Evolutionary conservation across 1,284 basidiomycete genomes (phyloP).

Genomic region (Rhodotorula sp.): DNA sequence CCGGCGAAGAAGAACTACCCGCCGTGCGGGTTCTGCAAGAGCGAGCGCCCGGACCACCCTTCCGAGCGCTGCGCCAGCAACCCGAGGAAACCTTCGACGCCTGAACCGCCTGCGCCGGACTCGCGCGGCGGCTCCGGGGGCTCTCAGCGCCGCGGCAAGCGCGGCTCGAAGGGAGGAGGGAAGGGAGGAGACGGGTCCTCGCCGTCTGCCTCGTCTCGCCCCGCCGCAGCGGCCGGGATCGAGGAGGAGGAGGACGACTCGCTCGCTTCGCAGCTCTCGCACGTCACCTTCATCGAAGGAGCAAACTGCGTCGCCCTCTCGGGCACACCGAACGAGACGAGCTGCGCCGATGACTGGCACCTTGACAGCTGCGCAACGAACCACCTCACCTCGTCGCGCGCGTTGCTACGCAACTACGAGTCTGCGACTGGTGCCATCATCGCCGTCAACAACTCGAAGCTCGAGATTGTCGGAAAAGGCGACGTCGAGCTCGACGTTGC

Average conservation of each 20-base stretch:
- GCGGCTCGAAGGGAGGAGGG: background rate
- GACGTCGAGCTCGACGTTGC: background rate
- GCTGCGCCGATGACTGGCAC: background rate
- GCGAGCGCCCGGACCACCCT: background rate
- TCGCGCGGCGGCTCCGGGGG: too few relatives aligned
- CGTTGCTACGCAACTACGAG: background rate
- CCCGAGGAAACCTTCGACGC: background rate
- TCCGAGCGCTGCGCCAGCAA: background rate
- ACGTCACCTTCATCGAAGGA: too few relatives aligned
- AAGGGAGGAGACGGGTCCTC: background rate
- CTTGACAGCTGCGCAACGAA: slow-evolving; percentile 1
- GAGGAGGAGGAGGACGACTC: background rate
- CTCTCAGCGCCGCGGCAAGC: too few relatives aligned
- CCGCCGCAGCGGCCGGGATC: too few relatives aligned
- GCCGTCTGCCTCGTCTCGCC: background rate
- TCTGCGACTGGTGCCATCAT: background rate
- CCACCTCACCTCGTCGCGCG: background rate
- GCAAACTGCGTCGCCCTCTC: too few relatives aligned
- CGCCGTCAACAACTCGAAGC: background rate
- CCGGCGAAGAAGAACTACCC: background rate
- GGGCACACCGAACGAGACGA: too few relatives aligned
- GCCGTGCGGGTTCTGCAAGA: slow-evolving; percentile 1
- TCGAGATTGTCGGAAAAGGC: background rate
- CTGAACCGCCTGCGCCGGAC: too few relatives aligned
- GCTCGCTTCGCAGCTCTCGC: too few relatives aligned